Conservation (phyloP, 1,139 yeast genomes). For the Geotrichum klebahnii region DNA sequence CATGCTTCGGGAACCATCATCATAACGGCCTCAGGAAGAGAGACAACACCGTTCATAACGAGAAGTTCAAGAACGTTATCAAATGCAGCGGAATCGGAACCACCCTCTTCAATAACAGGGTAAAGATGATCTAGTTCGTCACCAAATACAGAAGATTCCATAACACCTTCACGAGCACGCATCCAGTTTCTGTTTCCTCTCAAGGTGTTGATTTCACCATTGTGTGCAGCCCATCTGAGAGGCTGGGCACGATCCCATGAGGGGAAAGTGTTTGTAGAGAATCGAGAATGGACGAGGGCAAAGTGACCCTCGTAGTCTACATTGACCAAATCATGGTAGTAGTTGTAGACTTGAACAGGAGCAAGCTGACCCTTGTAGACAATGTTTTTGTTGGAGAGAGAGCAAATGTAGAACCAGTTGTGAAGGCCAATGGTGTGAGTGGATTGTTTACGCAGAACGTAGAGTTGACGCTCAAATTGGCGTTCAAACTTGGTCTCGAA, state of each 20-base stretch:
- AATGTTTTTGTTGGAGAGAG: conserved; percentile 80
- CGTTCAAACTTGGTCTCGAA: conserved; percentile 58
- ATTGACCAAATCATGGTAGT: conserved; percentile 87
- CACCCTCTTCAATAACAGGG: conserved; percentile 97
- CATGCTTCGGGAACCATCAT: conserved; percentile 96
- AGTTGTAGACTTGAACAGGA: conserved; percentile 91
- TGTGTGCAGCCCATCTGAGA: conserved; percentile 94
- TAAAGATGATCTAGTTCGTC: conserved; percentile 85
- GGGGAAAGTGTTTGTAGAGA: conserved; percentile 97
- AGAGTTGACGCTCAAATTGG: conserved; percentile 76
- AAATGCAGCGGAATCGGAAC: conserved; percentile 97
- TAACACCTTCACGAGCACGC: conserved; percentile 97
- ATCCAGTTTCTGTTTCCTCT: conserved; percentile 99
- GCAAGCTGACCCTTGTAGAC: conserved; percentile 97
- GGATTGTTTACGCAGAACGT: conserved; percentile 81
- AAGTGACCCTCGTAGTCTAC: conserved; percentile 93
- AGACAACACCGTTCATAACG: conserved; percentile 84
- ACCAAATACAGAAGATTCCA: conserved; percentile 82
- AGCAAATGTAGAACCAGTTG: conserved; percentile 96
- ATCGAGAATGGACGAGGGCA: conserved; percentile 94
- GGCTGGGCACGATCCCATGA: conserved; percentile 99
- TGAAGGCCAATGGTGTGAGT: conserved; percentile 89
- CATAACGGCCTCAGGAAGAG: conserved; percentile 97
- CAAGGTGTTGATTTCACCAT: conserved; percentile 95
- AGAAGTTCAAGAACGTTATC: conserved; percentile 91